Evolutionary conservation across 768 basidiomycete species (phyloP).

Genomic region (Boletus edulis): DNA sequence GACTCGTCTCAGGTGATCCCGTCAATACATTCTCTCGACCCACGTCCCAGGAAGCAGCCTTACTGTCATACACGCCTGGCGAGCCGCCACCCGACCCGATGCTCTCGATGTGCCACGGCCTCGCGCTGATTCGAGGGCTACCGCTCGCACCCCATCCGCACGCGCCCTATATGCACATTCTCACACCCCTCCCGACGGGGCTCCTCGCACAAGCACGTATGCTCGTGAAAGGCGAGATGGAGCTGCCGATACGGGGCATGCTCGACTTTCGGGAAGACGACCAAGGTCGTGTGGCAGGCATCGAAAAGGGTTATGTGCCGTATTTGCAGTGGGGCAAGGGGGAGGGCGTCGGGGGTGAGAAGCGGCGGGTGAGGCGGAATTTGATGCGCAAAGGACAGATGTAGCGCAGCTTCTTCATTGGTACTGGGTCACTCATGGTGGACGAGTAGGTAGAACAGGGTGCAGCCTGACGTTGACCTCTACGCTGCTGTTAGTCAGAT

Average conservation of each 20-base stretch:
- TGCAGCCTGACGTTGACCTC: too few relatives aligned
- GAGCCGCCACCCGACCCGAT: constrained; percentile 53
- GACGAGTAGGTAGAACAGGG: too few relatives aligned
- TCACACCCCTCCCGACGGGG: constrained; percentile 68
- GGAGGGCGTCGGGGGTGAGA: constrained; percentile 70
- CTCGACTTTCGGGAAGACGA: constrained; percentile 60
- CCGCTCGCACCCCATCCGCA: constrained; percentile 28
- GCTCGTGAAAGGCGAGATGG: constrained; percentile 84
- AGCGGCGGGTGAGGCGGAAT: constrained; percentile 75
- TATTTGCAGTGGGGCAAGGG: constrained; percentile 77
- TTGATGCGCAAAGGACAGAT: constrained; percentile 81
- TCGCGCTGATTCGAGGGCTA: constrained; percentile 69
- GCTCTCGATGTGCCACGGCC: constrained; percentile 65
- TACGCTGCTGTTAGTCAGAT: too few relatives aligned
- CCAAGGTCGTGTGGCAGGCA: constrained; percentile 43
- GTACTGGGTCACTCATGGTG: too few relatives aligned
- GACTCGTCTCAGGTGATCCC: constrained; percentile 45
- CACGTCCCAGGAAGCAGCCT: not conserved
- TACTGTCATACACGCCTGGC: constrained; percentile 60
- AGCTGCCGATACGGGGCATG: constrained; percentile 86
- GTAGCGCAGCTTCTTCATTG: constrained; percentile 26
- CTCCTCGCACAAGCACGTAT: constrained; percentile 35
- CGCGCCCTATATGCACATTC: constrained; percentile 54
- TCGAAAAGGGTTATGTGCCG: constrained; percentile 58
- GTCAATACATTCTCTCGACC: not conserved